Evolutionary conservation across 306 rosid genomes (phyloP).

Genomic region (Casuarina equisetifolia): DNA sequence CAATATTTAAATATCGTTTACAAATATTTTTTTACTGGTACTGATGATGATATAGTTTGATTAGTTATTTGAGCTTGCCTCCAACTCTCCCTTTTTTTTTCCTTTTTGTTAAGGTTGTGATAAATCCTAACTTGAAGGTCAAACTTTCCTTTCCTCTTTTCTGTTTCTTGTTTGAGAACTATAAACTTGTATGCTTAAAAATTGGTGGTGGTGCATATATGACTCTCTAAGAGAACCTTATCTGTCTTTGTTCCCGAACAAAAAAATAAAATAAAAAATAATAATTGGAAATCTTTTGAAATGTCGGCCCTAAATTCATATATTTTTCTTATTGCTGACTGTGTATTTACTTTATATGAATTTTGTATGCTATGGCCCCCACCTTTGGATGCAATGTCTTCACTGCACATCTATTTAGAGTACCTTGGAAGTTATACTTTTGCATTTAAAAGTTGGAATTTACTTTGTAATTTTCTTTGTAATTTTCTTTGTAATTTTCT

Average conservation of each 20-base stretch:
- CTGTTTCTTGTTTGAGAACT: neutral
- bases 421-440: neutral
- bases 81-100: neutral
- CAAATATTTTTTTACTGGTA: no score
- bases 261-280: neutral
- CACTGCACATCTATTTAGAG: neutral
- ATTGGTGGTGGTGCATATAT: neutral
- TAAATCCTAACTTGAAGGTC: neutral
- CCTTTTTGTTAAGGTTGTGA: neutral
- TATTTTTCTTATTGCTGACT: no score
- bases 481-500: conserved; percentile 15
- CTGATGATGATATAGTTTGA: no score
- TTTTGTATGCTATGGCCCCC: neutral
- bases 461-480: conserved; percentile 19
- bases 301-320: neutral
- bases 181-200: neutral
- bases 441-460: conserved; percentile 1
- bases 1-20: no score
- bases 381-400: neutral
- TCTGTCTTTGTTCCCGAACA: no score
- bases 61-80: neutral
- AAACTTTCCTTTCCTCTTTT: neutral
- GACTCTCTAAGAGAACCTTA: no score
- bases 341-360: neutral
- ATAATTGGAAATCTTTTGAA: neutral